Base-by-base conservation (phyloP, 2,329 filamentous ascomycete genomes). In the Fusarium temperatum region DNA sequence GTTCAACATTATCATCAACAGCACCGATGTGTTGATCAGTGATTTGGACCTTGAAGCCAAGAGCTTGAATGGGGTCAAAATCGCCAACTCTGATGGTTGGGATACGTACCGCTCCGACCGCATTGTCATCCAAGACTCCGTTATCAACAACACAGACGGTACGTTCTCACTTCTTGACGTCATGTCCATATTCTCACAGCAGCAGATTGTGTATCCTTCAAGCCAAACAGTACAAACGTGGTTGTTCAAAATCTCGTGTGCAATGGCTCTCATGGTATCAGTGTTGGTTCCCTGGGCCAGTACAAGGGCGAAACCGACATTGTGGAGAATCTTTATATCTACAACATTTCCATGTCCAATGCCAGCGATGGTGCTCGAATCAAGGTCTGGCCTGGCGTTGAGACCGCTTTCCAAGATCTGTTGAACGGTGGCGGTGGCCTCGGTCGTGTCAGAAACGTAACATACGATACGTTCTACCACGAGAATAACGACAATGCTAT, bases 201-300 rank as follows among this genome's bases (percentile, higher is more conserved):
- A 17, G 11, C 1, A 78, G 88, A 94, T 78, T 94, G 92, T 68
- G 90, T 94, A 18, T 91, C 90, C 1, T 93, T 94, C 86, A 94
- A 94, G 81, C 91, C 91, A 24, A 94, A 93, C 80, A 90, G 87
- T 75, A 93, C 90, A 48, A 87, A 92, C 72, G 88, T 93, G 13
- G 80, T 93, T 8, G 87, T 93, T 10, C 91, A 93, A 78, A 90
- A 91, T 70, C 82, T 94, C 8, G 82, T 85, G 67, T 94, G 92
- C 82, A 91, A 91, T 76, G 91, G 91, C 39, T 92, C 90, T 7
- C 92, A 94, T 77, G 92, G 92, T 44, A 93, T 94, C 73, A 91
- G 88, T 15, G 90, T 93, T n/a, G 92, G 92, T 13, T 92, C 90
- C 1, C 83, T 94, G 0, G 92, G 92, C 28, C 91, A 94, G 80